Base-by-base conservation (phyloP, 345 rosid species). In the Citrus maxima region DNA sequence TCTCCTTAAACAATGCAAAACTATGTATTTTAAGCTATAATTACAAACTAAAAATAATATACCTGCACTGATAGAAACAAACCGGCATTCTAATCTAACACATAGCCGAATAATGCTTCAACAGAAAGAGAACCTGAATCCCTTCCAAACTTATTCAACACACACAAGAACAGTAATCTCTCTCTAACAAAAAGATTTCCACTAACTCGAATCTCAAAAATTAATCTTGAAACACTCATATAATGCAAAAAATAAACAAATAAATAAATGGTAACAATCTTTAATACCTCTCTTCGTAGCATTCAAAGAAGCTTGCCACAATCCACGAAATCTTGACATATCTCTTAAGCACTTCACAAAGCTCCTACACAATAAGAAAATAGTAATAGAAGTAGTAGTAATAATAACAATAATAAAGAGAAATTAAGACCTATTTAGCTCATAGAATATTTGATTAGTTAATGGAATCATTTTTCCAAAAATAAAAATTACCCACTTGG, bases 241-340 rank as follows among this genome's bases (percentile, higher is more conserved):
- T 54, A 18, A 18, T 18, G 58, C 7, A 54, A 54, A 54, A 46
- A 42, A 6, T 6, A 42, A 42, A 42, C 0, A 40, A 40, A 40
- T 2, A 40, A 40, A 14, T 27, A 24, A 42, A 3, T 32, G 40
- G 51, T 28, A 66, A 62, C 5, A 38, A 4, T 13, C 21, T 7
- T 19, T 5, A 28, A 27, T 80, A 93, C 98, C 98, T 82, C 80
- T 93, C 91, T 92, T 95, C 24, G 98, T 93, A 76, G 92, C 98
- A 88, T 82, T 89, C 70, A 92, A 42, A 38, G 98, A 95, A 76
- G 97, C 95, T 81, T 93, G 95, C 90, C 88, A 87, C 62, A 92
- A 25, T 32, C 87, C 87, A 69, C 94, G 90, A 82, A 95, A 86
- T 79, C 97, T 86, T 18, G 95, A 91, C 98, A 95, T 95, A 37